Evolutionary conservation across 306 rosid genomes (phyloP).

Genomic region (Morella rubra): DNA sequence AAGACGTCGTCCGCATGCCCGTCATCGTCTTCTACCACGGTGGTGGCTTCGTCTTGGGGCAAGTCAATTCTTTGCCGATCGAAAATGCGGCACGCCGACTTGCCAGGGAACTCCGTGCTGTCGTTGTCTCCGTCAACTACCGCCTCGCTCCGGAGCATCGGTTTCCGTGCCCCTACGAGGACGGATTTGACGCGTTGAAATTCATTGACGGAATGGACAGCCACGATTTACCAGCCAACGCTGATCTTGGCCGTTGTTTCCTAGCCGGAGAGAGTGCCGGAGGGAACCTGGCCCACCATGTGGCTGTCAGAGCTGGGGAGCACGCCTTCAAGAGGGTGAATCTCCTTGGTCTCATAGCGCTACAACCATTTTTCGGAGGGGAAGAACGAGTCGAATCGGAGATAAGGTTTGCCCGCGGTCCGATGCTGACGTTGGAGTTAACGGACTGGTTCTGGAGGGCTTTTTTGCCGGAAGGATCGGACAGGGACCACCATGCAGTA

Average conservation of each 20-base stretch:
- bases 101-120: slow-evolving; percentile 20
- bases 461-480: slow-evolving; percentile 28
- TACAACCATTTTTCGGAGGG: slow-evolving; percentile 43
- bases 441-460: slow-evolving; percentile 38
- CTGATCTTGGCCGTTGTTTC: slow-evolving; percentile 24
- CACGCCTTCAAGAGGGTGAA: slow-evolving; percentile 10
- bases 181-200: slow-evolving; percentile 31
- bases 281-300: slow-evolving; percentile 40
- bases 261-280: slow-evolving; percentile 43
- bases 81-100: background rate
- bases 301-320: slow-evolving; percentile 17
- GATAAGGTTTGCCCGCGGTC: background rate
- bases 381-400: slow-evolving; percentile 39
- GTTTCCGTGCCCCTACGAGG: slow-evolving; percentile 34
- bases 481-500: slow-evolving; percentile 26
- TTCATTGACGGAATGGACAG: slow-evolving; percentile 11
- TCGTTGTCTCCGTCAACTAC: slow-evolving; percentile 41
- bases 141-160: slow-evolving; percentile 35
- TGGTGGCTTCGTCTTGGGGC: background rate
- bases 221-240: background rate
- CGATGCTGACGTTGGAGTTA: background rate
- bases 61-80: background rate
- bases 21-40: background rate
- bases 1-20: background rate
- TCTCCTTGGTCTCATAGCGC: slow-evolving; percentile 20